Conservation (phyloP, 345 rosid genomes). For the Kernera saxatilis region DNA sequence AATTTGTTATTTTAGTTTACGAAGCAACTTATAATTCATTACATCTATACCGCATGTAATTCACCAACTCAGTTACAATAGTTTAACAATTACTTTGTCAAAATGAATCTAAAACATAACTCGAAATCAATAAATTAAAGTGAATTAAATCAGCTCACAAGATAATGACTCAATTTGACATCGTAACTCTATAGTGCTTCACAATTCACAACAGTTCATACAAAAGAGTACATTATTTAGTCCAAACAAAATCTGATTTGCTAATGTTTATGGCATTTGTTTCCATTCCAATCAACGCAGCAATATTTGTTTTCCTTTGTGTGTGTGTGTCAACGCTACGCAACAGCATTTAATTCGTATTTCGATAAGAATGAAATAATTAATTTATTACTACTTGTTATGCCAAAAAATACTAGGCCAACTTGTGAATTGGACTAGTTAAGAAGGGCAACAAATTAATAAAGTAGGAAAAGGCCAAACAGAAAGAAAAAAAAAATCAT, state of each 20-base stretch:
- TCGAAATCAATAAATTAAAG: background rate
- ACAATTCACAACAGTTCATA: background rate
- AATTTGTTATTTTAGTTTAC: too few species aligned
- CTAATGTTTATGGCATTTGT: background rate
- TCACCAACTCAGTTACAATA: background rate
- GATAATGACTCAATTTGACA: background rate
- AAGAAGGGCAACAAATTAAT: background rate
- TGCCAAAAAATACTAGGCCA: background rate
- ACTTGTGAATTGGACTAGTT: background rate
- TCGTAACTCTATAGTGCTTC: background rate
- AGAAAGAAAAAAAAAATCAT: background rate
- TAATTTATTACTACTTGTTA: background rate
- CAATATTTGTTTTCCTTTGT: background rate
- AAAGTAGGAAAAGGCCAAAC: constrained; percentile 3
- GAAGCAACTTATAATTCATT: too few species aligned
- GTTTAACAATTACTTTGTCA: too few species aligned
- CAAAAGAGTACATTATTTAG: background rate
- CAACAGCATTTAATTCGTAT: background rate
- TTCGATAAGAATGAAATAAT: background rate
- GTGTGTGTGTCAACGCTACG: background rate
- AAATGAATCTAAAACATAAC: background rate
- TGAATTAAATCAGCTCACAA: background rate
- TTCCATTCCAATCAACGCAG: background rate
- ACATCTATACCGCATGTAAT: too few species aligned
- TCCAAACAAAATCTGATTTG: background rate